Conservation (phyloP, 2,329 filamentous ascomycete species). For the Huntiella savannae region DNA sequence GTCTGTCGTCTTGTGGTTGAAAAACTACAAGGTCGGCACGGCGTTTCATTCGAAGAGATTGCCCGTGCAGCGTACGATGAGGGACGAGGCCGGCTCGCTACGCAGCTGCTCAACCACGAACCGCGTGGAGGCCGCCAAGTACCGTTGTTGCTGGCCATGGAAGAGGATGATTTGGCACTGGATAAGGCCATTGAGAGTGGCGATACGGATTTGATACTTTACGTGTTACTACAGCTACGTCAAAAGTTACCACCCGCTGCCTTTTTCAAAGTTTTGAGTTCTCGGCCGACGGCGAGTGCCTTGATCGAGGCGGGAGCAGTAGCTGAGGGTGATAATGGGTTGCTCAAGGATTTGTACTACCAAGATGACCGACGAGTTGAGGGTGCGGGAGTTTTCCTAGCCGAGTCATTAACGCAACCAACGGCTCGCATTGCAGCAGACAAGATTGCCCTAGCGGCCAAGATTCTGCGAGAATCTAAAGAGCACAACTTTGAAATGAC, state of each 20-base stretch:
- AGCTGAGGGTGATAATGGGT: slow-evolving; percentile 49
- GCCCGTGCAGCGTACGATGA: slow-evolving; percentile 87
- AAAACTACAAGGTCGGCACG: slow-evolving; percentile 68
- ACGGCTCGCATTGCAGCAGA: slow-evolving; percentile 54
- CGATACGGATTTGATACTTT: slow-evolving; percentile 82
- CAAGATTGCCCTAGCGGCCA: slow-evolving; percentile 73
- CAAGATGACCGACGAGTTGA: slow-evolving; percentile 85
- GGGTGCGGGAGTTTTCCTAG: slow-evolving; percentile 69
- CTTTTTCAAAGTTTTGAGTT: slow-evolving; percentile 85
- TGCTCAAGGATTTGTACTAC: slow-evolving; percentile 93
- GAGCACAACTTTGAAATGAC: slow-evolving; percentile 58
- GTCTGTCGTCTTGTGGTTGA: slow-evolving; percentile 76
- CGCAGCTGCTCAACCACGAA: slow-evolving; percentile 79
- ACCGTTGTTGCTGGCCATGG: slow-evolving; percentile 79
- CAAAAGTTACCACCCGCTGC: slow-evolving; percentile 75
- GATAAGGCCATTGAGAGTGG: slow-evolving; percentile 95
- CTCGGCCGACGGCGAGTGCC: slow-evolving; percentile 65
- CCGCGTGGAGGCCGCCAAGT: slow-evolving; percentile 91
- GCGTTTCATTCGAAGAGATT: slow-evolving; percentile 90
- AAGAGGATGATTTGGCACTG: slow-evolving; percentile 82
- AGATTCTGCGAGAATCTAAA: slow-evolving; percentile 65
- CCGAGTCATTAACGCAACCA: slow-evolving; percentile 60
- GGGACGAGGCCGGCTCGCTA: slow-evolving; percentile 73
- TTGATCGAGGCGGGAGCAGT: slow-evolving; percentile 69
- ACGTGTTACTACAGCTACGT: slow-evolving; percentile 71